Percentiles rank a stretch among this genome's conserved stretches.
Conservation (phyloP, 163 green algal genomes). For the Botryococcus braunii region DNA sequence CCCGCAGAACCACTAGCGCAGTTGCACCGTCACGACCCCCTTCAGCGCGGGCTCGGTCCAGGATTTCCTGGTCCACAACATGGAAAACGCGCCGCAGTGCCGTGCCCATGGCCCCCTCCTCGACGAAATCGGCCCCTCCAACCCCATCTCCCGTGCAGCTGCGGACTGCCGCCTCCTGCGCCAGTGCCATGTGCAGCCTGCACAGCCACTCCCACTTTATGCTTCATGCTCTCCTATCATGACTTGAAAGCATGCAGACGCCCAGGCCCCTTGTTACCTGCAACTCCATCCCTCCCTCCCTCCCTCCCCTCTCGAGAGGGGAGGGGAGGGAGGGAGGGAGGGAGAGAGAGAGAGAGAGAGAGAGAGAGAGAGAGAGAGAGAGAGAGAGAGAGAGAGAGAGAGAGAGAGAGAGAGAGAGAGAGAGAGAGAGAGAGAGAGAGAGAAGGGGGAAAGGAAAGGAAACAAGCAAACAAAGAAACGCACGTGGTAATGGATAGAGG, state of each 20-base stretch:
- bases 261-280: no score
- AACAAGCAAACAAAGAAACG: no score
- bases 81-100: not conserved
- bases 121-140: constrained; percentile 8
- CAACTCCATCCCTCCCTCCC: no score
- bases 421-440: no score
- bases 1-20: constrained; percentile 41
- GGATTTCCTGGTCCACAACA: constrained; percentile 39
- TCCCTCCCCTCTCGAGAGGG: no score
- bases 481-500: no score
- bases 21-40: constrained; percentile 47
- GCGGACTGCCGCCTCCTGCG: constrained; percentile 28
- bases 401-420: no score
- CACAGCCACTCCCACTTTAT: not conserved
- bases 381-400: no score
- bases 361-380: no score
- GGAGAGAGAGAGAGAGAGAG: no score
- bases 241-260: not conserved
- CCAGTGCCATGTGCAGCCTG: constrained; percentile 48
- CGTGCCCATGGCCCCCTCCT: constrained; percentile 5
- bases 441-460: no score
- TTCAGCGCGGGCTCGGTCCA: constrained; percentile 25
- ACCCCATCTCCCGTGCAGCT: constrained; percentile 24
- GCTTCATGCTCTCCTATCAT: not conserved
- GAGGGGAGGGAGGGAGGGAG: no score